Conservation (phyloP, 176 grass and related monocot genomes). For the Tillandsia leiboldiana region DNA sequence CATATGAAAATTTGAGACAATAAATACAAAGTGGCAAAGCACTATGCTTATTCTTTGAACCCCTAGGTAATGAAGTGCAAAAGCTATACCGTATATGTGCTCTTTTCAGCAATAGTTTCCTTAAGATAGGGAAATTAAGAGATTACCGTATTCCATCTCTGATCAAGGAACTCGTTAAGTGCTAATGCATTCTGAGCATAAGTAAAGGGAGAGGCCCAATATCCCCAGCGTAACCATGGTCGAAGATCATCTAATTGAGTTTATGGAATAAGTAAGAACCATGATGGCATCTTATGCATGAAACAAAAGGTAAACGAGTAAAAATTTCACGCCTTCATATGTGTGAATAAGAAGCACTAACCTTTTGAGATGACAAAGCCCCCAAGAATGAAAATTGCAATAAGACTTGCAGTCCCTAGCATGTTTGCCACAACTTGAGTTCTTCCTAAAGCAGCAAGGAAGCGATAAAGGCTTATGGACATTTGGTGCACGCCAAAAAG, state of each 20-base stretch:
- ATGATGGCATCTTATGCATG: constrained; percentile 2
- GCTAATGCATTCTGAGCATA: constrained; percentile 54
- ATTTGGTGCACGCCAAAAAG: constrained; percentile 86
- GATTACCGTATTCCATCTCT: constrained; percentile 81
- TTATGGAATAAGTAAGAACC: constrained; percentile 20
- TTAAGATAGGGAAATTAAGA: constrained; percentile 1
- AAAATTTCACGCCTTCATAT: not conserved
- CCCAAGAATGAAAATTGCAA: constrained; percentile 57
- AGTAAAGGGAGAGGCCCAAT: constrained; percentile 63
- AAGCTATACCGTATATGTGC: not conserved
- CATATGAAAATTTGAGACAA: too few relatives aligned
- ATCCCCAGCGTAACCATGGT: constrained; percentile 60
- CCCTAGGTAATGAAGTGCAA: not conserved
- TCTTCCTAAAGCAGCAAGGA: constrained; percentile 66
- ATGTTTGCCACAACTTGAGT: constrained; percentile 87
- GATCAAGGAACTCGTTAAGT: constrained; percentile 61
- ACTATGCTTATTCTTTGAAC: not conserved
- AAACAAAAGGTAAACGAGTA: not conserved
- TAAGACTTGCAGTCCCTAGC: constrained; percentile 48
- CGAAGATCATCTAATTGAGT: constrained; percentile 40
- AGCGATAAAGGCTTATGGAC: constrained; percentile 75
- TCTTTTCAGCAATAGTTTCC: too few relatives aligned
- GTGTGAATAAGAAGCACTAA: constrained; percentile 28
- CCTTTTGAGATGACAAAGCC: constrained; percentile 91
- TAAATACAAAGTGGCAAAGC: too few relatives aligned